These are phyloP conservation scores for Cardamine occulta DNA, from an alignment of 345 rosid genomes.

Conservation along the genomic window DNA sequence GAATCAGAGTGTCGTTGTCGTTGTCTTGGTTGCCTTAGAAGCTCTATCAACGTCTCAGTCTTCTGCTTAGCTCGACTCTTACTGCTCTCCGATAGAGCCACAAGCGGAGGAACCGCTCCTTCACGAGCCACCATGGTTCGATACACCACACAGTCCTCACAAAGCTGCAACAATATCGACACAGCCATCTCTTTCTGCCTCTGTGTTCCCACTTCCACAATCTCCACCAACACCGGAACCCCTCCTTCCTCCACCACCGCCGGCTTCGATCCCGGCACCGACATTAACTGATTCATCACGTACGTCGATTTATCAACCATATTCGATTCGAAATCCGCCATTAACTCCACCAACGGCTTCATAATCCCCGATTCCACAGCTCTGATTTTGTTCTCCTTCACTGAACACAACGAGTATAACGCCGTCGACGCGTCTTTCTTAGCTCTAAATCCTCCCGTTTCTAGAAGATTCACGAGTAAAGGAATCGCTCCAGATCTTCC, in stretches of 20 bases:
- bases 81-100: conserved; percentile 74
- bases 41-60: conserved; percentile 77
- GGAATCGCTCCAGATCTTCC: conserved; percentile 96
- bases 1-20: not conserved
- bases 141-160: conserved; percentile 67
- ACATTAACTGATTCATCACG: conserved; percentile 60
- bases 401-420: conserved; percentile 76
- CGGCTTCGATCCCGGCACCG: conserved; percentile 62
- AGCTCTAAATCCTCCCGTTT: conserved; percentile 68
- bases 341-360: conserved; percentile 85
- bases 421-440: conserved; percentile 95
- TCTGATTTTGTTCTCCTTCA: conserved; percentile 74
- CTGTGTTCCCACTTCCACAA: conserved; percentile 79
- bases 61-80: conserved; percentile 81
- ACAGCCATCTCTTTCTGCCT: conserved; percentile 85
- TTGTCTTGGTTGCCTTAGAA: conserved; percentile 81
- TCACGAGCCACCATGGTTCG: conserved; percentile 87
- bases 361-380: conserved; percentile 80
- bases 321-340: conserved; percentile 90
- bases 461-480: conserved; percentile 64
- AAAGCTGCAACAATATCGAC: conserved; percentile 62
- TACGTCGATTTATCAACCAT: conserved; percentile 95
- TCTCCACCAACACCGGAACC: conserved; percentile 92
- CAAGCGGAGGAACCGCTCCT: conserved; percentile 94
- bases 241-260: conserved; percentile 87